Conservation (phyloP, 176 grass and related monocot genomes). For the Cenchrus fungigraminus region DNA sequence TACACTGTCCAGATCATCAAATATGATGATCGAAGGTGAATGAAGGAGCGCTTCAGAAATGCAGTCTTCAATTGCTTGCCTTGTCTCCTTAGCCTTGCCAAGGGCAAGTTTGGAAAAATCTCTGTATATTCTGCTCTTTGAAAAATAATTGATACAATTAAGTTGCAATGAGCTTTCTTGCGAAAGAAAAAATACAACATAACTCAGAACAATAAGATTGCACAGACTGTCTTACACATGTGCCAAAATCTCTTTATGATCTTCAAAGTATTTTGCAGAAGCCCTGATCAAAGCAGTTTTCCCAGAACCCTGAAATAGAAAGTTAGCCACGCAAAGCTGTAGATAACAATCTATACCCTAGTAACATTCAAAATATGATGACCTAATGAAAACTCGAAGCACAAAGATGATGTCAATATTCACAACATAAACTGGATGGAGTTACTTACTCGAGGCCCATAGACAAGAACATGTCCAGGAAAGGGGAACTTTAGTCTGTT, state of each 20-base stretch:
- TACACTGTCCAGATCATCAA: conserved; percentile 86
- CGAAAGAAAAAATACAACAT: conserved; percentile 2
- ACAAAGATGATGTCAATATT: conserved; percentile 28
- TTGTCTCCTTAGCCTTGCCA: conserved; percentile 72
- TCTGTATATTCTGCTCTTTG: conserved; percentile 73
- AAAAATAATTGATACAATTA: conserved; percentile 38
- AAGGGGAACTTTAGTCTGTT: conserved; percentile 60
- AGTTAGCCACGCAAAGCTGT: conserved; percentile 9
- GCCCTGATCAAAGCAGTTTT: conserved; percentile 89
- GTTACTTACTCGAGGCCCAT: conserved; percentile 86
- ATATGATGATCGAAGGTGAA: conserved; percentile 86
- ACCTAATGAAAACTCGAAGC: conserved; percentile 23
- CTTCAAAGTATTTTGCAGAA: conserved; percentile 79
- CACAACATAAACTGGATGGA: conserved; percentile 35
- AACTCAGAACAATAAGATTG: conserved; percentile 25
- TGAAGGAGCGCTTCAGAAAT: conserved; percentile 75
- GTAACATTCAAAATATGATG: conserved; percentile 28
- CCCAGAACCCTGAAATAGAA: conserved; percentile 79
- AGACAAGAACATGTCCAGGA: conserved; percentile 86
- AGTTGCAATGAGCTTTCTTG: conserved; percentile 23
- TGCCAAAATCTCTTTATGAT: conserved; percentile 77
- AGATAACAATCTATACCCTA: background rate
- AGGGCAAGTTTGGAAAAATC: conserved; percentile 83
- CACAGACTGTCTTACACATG: conserved; percentile 63
- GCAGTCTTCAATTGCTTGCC: conserved; percentile 64